Evolutionary conservation across 2,329 filamentous ascomycete species (phyloP), one percentile per base, ranked within the genome.

Genomic region (Phaeomoniella chlamydospora): DNA sequence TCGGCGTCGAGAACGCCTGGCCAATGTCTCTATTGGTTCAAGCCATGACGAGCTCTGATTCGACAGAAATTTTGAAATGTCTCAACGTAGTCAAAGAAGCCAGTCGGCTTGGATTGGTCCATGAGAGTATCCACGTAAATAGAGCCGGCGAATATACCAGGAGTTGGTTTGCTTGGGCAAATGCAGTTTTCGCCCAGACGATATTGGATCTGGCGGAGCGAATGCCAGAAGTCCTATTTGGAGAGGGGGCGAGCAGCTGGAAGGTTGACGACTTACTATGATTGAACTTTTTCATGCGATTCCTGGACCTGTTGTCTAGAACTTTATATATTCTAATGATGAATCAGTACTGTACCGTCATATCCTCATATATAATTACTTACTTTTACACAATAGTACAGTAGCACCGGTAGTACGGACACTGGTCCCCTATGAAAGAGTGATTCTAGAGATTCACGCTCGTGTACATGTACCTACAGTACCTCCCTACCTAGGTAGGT

Each of bases 101-200:
- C 2, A 81, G 80, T 41, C 69, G 67, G 36, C 66, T 92, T 6
- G 90, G 90, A 0, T 61, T 98, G 34, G 69, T 98, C 2, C 88
- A 98, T 50, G 90, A 98, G 62, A 93, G 83, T 48, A 75, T 98
- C 29, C 75, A 94, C 49, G 88, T 96, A 4, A 77, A 88, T 41
- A 61, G 70, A 39, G 45, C 44, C 13, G 60, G 68, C 19, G 65
- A 72, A 26, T 96, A 90, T 56, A 94, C 88, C 2, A 68, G 86
- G 44, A 85, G 80, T 51, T 96, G 88, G 88, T 96, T 96, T 55
- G 85, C 88, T 2, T 96, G 87, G 90, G 90, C 90, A 9, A 98
- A 98, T 48, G 90, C 85, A 1, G 85, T 98, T 9, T 96, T 94
- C 59, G 86, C 88, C 11, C 79, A 85, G 56, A 93, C 87, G 0